Evolutionary conservation across 208 protist genomes (phyloP), one percentile per base, ranked within the genome.

Genomic region (Trypanosoma lewisi): DNA sequence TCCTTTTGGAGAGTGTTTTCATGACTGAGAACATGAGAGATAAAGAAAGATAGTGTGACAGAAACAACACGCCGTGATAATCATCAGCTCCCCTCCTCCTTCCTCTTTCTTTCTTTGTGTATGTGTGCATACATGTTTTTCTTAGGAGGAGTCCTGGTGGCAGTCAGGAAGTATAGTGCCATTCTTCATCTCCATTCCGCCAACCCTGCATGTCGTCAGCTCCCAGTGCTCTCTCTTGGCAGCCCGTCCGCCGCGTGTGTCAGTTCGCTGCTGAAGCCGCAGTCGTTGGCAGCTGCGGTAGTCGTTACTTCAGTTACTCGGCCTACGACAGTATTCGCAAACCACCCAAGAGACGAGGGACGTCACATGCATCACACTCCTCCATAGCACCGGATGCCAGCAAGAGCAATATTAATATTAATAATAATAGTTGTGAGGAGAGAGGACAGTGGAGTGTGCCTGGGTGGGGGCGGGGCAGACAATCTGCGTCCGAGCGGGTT

Each of bases 401-500:
- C 34, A 25, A 16, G 7, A 31, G 30, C n/a, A 39, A 14, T 28
- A 33, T 12, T 47, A 33, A 31, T 1, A 49, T 19, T 23, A 48
- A 50, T 8, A 60, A 21, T 56, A 41, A 56, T 56, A 52, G 31
- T 52, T n/a, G 3, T 23, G 1, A 4, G 7, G 23, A 14, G 23
- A 4, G 45, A 4, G 45, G 45, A 14, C 45, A 50, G 4, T 8
- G 48, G 23, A 31, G 27, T 31, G 6, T 12, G 36, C 31, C 16
- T 3, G 37, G 33, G 14, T 12, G 55, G 19, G 45, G 48, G 2
- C 77, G 83, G 12, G 75, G 83, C 7, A 61, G 78, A n/a, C 76
- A 84, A 61, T 82, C 79, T 16, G 50, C 57, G 36, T 80, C 80
- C 54, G 61, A 83, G 42, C 57, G 45, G 5, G 67, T 63, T 31